Evolutionary conservation across 441 rosid genomes (phyloP).

Genomic region (Oxalis stricta): DNA sequence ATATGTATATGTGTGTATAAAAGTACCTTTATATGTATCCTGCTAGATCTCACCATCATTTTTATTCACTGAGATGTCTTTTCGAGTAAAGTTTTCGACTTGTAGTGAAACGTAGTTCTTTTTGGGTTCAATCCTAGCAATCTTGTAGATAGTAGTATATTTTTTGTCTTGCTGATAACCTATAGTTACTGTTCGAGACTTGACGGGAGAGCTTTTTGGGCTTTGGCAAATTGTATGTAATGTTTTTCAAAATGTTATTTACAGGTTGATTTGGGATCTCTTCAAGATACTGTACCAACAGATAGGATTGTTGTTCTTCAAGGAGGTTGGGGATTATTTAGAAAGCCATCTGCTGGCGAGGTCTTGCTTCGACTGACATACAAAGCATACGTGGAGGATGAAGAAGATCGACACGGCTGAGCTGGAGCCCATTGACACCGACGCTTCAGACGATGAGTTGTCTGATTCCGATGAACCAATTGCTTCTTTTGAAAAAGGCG

Average conservation of each 20-base stretch:
- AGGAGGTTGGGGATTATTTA: conserved; percentile 69
- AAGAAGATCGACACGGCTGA: conserved; percentile 63
- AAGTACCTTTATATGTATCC: no score
- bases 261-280: conserved; percentile 70
- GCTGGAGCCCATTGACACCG: conserved; percentile 28
- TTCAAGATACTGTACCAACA: conserved; percentile 86
- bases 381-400: conserved; percentile 94
- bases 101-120: no score
- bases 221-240: not conserved
- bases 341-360: conserved; percentile 70
- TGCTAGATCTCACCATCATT: no score
- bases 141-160: no score
- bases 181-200: no score
- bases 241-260: conserved; percentile 13
- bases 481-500: conserved; percentile 16
- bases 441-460: conserved; percentile 63
- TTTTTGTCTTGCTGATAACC: no score
- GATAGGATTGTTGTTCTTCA: conserved; percentile 55
- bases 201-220: no score
- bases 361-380: conserved; percentile 76
- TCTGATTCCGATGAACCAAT: conserved; percentile 55
- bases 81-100: no score
- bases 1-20: no score
- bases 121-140: no score
- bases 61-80: no score